These are phyloP conservation scores for Alnus glutinosa DNA, from an alignment of 306 rosid species.

Conservation along the genomic window DNA sequence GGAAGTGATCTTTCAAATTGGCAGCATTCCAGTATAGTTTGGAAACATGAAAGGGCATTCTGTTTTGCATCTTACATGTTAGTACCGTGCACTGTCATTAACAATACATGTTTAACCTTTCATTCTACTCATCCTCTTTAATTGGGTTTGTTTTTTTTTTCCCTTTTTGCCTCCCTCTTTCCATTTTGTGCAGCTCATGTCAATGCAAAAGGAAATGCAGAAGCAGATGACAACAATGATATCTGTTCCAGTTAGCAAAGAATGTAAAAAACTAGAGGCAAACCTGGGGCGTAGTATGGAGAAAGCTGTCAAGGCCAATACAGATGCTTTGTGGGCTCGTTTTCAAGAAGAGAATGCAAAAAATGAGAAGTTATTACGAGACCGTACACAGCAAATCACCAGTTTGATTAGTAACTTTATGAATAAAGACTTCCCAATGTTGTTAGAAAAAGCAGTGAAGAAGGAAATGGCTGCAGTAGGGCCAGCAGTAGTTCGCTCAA, in stretches of 20 bases:
- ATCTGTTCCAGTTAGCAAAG: slow-evolving; percentile 82
- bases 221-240: slow-evolving; percentile 78
- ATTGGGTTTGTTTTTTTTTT: slow-evolving; percentile 15
- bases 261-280: slow-evolving; percentile 86
- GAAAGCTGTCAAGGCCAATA: slow-evolving; percentile 68
- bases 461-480: slow-evolving; percentile 88
- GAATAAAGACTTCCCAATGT: slow-evolving; percentile 71
- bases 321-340: slow-evolving; percentile 88
- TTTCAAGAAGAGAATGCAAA: slow-evolving; percentile 86
- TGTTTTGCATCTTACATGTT: not conserved
- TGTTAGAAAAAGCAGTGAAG: slow-evolving; percentile 80
- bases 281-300: slow-evolving; percentile 79
- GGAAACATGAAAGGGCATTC: not conserved
- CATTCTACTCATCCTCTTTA: not conserved
- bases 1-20: not conserved
- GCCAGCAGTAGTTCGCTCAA: slow-evolving; percentile 69
- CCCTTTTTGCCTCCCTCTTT: slow-evolving; percentile 9
- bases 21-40: not conserved
- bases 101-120: not conserved
- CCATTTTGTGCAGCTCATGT: slow-evolving; percentile 55
- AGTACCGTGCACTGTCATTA: not conserved
- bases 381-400: slow-evolving; percentile 62
- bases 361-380: slow-evolving; percentile 73
- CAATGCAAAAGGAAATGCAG: slow-evolving; percentile 84
- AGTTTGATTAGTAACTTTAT: slow-evolving; percentile 56